Evolutionary conservation across 805 yeast genomes (phyloP).

Genomic region (Ogataea chonburiensis): DNA sequence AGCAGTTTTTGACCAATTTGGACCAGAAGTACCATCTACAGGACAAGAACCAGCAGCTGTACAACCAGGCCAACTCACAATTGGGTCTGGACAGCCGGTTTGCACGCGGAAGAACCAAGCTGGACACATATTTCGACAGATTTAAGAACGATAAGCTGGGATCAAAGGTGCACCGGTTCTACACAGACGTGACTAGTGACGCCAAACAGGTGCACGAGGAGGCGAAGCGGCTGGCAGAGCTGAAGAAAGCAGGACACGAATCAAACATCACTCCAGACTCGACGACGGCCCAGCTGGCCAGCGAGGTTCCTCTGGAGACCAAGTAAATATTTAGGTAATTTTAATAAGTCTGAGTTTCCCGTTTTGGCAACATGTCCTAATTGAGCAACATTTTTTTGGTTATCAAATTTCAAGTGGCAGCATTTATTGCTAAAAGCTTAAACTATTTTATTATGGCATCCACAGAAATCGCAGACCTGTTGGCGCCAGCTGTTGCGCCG

Average conservation of each 20-base stretch:
- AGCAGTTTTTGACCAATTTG: constrained; percentile 49
- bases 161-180: constrained; percentile 57
- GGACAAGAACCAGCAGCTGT: constrained; percentile 43
- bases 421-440: constrained; percentile 11
- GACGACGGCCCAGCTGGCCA: constrained; percentile 20
- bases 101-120: constrained; percentile 36
- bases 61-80: constrained; percentile 39
- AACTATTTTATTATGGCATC: constrained; percentile 17
- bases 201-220: constrained; percentile 68
- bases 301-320: constrained; percentile 27
- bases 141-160: constrained; percentile 52
- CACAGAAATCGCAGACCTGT: constrained; percentile 22
- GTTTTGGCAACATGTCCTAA: constrained; percentile 20
- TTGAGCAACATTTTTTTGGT: constrained; percentile 14
- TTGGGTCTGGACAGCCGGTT: constrained; percentile 41
- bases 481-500: constrained; percentile 13
- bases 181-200: constrained; percentile 52
- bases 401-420: constrained; percentile 18
- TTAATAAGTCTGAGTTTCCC: constrained; percentile 5
- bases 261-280: constrained; percentile 16
- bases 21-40: constrained; percentile 62
- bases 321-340: constrained; percentile 9
- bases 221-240: constrained; percentile 66
- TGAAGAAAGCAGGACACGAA: constrained; percentile 41
- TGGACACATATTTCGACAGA: constrained; percentile 46